Conservation (phyloP, 106 monocot genomes). For the Dendrobium nobile region DNA sequence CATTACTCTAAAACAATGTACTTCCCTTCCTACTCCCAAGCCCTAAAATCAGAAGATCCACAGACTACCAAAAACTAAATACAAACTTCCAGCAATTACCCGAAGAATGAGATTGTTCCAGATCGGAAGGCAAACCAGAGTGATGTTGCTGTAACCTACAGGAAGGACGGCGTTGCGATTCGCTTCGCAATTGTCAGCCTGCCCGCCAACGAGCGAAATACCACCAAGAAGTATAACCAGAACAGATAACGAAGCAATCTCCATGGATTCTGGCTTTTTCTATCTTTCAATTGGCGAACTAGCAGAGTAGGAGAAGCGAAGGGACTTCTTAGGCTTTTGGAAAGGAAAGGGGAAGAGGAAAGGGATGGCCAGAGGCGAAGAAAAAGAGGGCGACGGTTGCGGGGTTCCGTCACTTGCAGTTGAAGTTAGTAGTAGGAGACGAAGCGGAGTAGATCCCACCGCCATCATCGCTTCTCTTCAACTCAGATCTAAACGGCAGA, state of each 20-base stretch:
- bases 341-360: not conserved
- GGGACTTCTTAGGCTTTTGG: not conserved
- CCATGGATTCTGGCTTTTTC: not conserved
- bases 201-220: slow-evolving; percentile 10
- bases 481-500: not conserved
- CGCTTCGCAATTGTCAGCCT: slow-evolving; percentile 5
- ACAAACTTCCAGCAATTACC: slow-evolving; percentile 8
- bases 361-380: not conserved
- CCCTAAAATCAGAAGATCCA: not conserved
- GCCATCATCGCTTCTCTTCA: not conserved
- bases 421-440: not conserved
- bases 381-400: not conserved
- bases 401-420: slow-evolving; percentile 6
- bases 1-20: not conserved
- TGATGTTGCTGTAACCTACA: slow-evolving; percentile 30
- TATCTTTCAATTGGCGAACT: not conserved
- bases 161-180: slow-evolving; percentile 20
- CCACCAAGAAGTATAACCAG: not conserved
- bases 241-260: not conserved
- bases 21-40: not conserved
- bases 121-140: slow-evolving; percentile 46
- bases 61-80: not conserved
- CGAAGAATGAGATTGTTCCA: slow-evolving; percentile 74
- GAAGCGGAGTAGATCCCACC: slow-evolving; percentile 2
- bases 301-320: not conserved